A percentile compares a stretch with the other conserved stretches of the same genome.
phyloP scores from a whole-genome alignment of 805 yeast species.

The Wickerhamiella hasegawae region DNA sequence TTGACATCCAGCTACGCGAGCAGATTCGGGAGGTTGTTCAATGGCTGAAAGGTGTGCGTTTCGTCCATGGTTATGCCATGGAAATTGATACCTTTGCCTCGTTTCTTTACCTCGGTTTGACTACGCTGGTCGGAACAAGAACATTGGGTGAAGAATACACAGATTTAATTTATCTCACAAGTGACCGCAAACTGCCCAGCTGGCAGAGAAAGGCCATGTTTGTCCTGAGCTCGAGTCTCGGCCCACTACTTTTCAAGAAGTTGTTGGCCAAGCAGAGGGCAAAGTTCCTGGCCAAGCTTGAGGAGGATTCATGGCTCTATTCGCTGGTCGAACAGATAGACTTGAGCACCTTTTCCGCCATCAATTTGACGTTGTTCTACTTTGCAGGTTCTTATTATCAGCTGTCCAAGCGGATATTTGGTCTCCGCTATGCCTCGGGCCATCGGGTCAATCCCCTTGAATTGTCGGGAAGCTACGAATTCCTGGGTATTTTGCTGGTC shows the following conservation, averaged over 20 bases:
- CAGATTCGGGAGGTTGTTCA: slow-evolving; percentile 43
- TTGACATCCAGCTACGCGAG: slow-evolving; percentile 37
- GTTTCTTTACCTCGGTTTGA: slow-evolving; percentile 48
- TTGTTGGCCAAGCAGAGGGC: slow-evolving; percentile 10
- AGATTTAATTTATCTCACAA: slow-evolving; percentile 28
- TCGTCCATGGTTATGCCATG: slow-evolving; percentile 44
- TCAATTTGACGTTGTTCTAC: slow-evolving; percentile 72
- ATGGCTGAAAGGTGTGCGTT: slow-evolving; percentile 34
- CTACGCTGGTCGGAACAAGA: slow-evolving; percentile 60
- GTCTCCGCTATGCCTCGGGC: slow-evolving; percentile 49
- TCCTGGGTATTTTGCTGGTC: slow-evolving; percentile 36
- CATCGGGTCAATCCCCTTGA: slow-evolving; percentile 19
- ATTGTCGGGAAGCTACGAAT: slow-evolving; percentile 38
- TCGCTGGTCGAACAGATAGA: slow-evolving; percentile 8
- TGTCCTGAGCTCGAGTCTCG: slow-evolving; percentile 39
- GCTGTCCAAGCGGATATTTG: slow-evolving; percentile 58
- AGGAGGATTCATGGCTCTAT: slow-evolving; percentile 1
- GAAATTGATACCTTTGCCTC: slow-evolving; percentile 45
- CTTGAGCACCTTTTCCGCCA: slow-evolving; percentile 32
- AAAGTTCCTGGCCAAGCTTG: slow-evolving; percentile 8
- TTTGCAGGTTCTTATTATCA: slow-evolving; percentile 71
- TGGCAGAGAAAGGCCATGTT: slow-evolving; percentile 36
- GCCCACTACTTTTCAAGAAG: slow-evolving; percentile 36
- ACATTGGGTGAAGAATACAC: slow-evolving; percentile 93
- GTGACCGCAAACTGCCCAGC: slow-evolving; percentile 15